Evolutionary conservation across 2,329 filamentous ascomycete genomes (phyloP).

Genomic region (Leptographium procerum): DNA sequence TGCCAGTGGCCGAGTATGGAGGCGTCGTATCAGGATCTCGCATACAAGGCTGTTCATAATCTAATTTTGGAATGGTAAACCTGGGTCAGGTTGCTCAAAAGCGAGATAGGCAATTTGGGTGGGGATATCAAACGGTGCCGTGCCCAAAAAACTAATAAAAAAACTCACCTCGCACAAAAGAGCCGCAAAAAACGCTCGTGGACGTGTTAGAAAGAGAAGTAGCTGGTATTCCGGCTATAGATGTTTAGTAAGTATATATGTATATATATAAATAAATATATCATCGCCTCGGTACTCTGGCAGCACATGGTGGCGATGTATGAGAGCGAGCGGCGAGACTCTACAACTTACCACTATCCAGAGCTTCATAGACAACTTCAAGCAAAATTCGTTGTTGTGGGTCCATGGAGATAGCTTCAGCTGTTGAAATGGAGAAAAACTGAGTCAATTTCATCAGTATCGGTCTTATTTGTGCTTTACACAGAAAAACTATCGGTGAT

Average conservation of each 20-base stretch:
- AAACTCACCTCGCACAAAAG: conserved; percentile 34
- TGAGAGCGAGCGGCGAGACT: neutral
- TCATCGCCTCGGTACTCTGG: too few species aligned
- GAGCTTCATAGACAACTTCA: conserved; percentile 37
- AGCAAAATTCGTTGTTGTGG: conserved; percentile 41
- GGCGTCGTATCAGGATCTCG: conserved; percentile 38
- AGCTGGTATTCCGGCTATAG: conserved; percentile 29
- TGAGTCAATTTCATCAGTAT: conserved; percentile 11
- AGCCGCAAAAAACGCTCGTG: conserved; percentile 38
- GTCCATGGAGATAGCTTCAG: conserved; percentile 41
- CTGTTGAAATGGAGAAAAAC: conserved; percentile 40
- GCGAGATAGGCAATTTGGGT: neutral
- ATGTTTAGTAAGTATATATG: neutral
- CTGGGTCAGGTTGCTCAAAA: neutral
- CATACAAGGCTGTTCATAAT: conserved; percentile 39
- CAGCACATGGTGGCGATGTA: too few species aligned
- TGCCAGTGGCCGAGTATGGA: conserved; percentile 41
- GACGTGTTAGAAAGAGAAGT: conserved; percentile 32
- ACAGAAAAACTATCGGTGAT: neutral
- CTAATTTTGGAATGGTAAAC: conserved; percentile 17
- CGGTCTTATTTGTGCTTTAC: neutral
- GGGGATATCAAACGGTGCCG: neutral
- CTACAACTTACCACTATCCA: conserved; percentile 32
- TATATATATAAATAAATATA: neutral
- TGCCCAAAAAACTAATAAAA: too few species aligned